Base-by-base conservation (phyloP, 805 yeast species). In the Sugiyamaella chiloensis region DNA sequence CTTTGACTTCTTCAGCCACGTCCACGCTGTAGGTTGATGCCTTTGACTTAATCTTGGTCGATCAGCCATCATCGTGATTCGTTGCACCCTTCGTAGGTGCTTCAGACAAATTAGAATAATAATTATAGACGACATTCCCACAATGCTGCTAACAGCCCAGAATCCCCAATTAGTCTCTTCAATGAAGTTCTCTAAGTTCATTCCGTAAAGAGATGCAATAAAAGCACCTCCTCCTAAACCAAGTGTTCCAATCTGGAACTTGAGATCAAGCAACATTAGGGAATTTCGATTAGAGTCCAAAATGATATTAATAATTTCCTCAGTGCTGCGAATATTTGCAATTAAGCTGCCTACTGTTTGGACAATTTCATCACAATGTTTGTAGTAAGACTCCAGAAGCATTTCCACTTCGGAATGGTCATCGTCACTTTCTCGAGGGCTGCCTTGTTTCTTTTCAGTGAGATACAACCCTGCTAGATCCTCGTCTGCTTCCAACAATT, bases 201-300 rank as follows among this genome's bases (percentile, higher is more conserved):
- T 93, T 29, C 99, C 99, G 65, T 90, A 93, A 8, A 88, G 70
- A 0, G 96, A 85, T 1, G 96, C 93, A 12, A 87, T 63, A 55
- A 86, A 87, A 40, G 95, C 70, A 1, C 93, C 84, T 12, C 83
- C 78, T 1, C 95, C 95, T 59, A 90, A 70, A 2, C 96, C 83
- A 29, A 93, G 69, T 48, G 95, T 73, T 0, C 95, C 93, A 21
- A 88, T 81, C 43, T 93, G 83, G 63, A 88, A 87, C 57, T 85
- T 76, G 48, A 93, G 71, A 2, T 96, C 95, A 32, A 93, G 70
- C 24, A 89, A 64, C 96, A 93, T 89, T 51, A 93, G 73, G 55
- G 91, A 88, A 65, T 93, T 93, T 66, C 99, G 78, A 64, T 93
- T 91, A 0, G 97, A 85, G 63, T 93, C 99, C 50, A 93, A 69